These are phyloP conservation scores for Pyrenula aspistea DNA, from an alignment of 495 filamentous ascomycete genomes.

Conservation along the genomic window DNA sequence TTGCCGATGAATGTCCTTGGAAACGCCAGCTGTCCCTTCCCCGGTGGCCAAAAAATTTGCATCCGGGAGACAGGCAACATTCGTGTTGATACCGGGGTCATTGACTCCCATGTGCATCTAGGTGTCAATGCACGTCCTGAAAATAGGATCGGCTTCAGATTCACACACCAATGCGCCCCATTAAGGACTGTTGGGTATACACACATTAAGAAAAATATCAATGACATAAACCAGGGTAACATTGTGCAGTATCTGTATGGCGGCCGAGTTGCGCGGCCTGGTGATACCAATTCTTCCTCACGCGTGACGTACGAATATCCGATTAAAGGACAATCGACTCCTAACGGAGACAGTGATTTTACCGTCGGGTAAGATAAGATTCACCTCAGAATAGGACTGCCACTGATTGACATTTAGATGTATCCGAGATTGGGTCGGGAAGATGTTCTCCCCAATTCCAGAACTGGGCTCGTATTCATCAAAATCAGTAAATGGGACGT, in stretches of 20 bases:
- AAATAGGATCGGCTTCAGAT: conserved; percentile 11
- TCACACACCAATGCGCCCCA: neutral
- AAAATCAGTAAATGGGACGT: neutral
- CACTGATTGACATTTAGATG: conserved; percentile 11
- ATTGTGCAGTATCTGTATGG: neutral
- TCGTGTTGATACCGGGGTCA: conserved; percentile 6
- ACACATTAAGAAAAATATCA: neutral
- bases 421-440: neutral
- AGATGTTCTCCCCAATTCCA: neutral
- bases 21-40: neutral
- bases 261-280: neutral
- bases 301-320: neutral
- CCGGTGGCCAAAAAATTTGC: neutral
- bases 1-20: neutral
- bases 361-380: neutral
- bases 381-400: conserved; percentile 15
- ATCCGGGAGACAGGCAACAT: neutral
- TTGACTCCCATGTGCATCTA: conserved; percentile 19
- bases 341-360: neutral
- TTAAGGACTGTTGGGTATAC: neutral
- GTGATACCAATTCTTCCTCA: neutral
- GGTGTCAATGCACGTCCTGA: conserved; percentile 15
- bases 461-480: neutral
- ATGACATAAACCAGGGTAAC: neutral
- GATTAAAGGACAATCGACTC: neutral